Evolutionary conservation across 495 filamentous ascomycete genomes (phyloP), one percentile per base, ranked within the genome.

Genomic region (Usnea hakonensis): DNA sequence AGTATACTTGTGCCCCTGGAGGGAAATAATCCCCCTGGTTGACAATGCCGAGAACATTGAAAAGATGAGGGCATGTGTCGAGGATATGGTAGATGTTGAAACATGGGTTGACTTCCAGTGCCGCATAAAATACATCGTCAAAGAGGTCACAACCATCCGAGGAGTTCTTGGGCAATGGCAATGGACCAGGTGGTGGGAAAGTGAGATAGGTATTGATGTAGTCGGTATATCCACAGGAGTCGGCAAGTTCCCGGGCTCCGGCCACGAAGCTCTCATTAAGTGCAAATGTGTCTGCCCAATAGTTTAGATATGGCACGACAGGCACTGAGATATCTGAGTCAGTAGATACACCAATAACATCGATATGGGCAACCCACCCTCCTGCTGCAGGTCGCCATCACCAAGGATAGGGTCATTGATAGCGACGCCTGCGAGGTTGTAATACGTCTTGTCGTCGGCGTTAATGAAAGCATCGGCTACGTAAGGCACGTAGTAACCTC

Each of bases 81-180:
- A 72, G 76, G 66, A 84, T 76, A 54, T 81, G 74, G 70, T 85
- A 86, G 28, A 84, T 69, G 64, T 86, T 79, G 72, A 83, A 87
- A 71, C 84, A 87, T 0, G 84, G 83, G 70, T 87, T 86, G 33
- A 75, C 66, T 5, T 69, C 68, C 32, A 78, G 66, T 17, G 75
- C 78, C 55, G 78, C 82, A 19, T 74, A 62, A 64, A 76, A 73
- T 37, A 79, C 76, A 44, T 78, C 66, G 64, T 75, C 76, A 61
- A 78, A 85, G 52, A 86, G 62, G 58, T 81, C 78, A 62, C 85
- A 87, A 63, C 67, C 70, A 68, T 75, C 69, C 57, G 75, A 72
- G 67, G 65, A 61, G 30, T 36, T 60, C 1, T 32, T 56, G 1
- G 56, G 41, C 30, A 14, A 28, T 37, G 62, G 62, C 1, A 64